Conservation (phyloP, 2,329 filamentous ascomycete species). For the Whalleya microplaca region DNA sequence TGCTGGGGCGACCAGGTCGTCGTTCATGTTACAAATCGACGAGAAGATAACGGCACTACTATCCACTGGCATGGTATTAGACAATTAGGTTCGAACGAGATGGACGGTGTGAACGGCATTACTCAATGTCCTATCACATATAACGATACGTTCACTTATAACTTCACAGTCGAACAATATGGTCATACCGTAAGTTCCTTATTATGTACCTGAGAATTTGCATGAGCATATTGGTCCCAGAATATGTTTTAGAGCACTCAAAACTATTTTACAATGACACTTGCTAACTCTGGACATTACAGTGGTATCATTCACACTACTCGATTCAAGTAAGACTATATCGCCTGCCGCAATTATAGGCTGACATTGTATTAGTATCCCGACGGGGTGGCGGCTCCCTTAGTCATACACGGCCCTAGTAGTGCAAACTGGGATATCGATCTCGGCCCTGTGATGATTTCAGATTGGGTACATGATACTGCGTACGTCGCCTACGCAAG, state of each 20-base stretch:
- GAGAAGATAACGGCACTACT: slow-evolving; percentile 33
- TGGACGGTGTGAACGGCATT: slow-evolving; percentile 40
- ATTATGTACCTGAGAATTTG: too few relatives aligned
- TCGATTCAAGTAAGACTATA: background rate
- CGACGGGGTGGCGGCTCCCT: slow-evolving; percentile 52
- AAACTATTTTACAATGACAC: too few relatives aligned
- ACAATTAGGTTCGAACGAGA: slow-evolving; percentile 35
- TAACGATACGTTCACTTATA: slow-evolving; percentile 43
- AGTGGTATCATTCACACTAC: slow-evolving; percentile 41
- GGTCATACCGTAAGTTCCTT: slow-evolving; percentile 31
- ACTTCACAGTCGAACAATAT: slow-evolving; percentile 41
- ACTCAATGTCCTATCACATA: slow-evolving; percentile 60
- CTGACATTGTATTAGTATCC: slow-evolving; percentile 37
- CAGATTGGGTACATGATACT: slow-evolving; percentile 50
- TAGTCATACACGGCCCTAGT: slow-evolving; percentile 52
- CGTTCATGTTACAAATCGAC: slow-evolving; percentile 33
- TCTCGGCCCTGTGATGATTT: slow-evolving; percentile 49
- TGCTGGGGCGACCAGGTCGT: slow-evolving; percentile 37
- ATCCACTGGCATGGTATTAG: slow-evolving; percentile 44
- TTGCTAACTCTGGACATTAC: too few relatives aligned
- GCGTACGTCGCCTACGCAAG: slow-evolving; percentile 23
- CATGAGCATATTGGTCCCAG: too few relatives aligned
- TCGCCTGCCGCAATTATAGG: slow-evolving; percentile 23
- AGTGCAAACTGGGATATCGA: slow-evolving; percentile 52
- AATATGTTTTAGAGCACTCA: too few relatives aligned